Base-by-base conservation (phyloP, 2,329 filamentous ascomycete genomes). In the Remersonia thermophila region DNA sequence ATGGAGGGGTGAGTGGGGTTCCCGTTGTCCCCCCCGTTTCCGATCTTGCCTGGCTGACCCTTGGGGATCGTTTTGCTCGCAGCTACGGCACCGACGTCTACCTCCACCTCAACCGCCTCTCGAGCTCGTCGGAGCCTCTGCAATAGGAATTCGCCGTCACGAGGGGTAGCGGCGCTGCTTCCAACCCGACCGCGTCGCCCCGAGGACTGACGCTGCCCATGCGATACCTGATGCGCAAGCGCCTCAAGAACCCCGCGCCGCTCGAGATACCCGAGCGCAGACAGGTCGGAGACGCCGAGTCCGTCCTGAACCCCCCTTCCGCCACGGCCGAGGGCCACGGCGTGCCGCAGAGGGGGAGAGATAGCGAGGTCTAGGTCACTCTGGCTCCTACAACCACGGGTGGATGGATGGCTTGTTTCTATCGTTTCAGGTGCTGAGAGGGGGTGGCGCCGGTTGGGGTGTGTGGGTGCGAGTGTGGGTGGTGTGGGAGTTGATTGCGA, bases 81-180 rank as follows among this genome's bases (percentile, higher is more conserved):
- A 94, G 89, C 40, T 98, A 98, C 60, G 91, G 91, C 47, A 98
- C 91, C 34, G 91, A 98, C 56, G 91, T 96, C 35, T 98, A 98
- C 63, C 81, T 98, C 32, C 91, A 98, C 59, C 76, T 98, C 34
- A 98, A 98, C 65, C 77, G 91, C 38, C 72, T 98, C 17, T 94
- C 86, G 30, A 94, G 85, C 47, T 94, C 85, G 27, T 95, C 87
- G 17, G 91, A 98, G 60, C 91, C 91, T 47, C 69, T 98, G 35
- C 89, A 95, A 83, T 96, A 91, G 73, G 70, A 78, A 75, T 73
- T 75, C 87, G 78, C 80, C 71, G 81, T 84, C 81, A 86, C 78
- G 80, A 85, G 81, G 73, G 80, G 78, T 62, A 15, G 31, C 20
- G 20, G 20, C 20, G n/a, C n/a, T n/a, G n/a, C 25, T 12, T 12